A percentile compares a stretch with the other conserved stretches of the same genome.
Evolutionary conservation across 495 filamentous ascomycete genomes (phyloP).

Genomic region (Penicillium simplicissimum): DNA sequence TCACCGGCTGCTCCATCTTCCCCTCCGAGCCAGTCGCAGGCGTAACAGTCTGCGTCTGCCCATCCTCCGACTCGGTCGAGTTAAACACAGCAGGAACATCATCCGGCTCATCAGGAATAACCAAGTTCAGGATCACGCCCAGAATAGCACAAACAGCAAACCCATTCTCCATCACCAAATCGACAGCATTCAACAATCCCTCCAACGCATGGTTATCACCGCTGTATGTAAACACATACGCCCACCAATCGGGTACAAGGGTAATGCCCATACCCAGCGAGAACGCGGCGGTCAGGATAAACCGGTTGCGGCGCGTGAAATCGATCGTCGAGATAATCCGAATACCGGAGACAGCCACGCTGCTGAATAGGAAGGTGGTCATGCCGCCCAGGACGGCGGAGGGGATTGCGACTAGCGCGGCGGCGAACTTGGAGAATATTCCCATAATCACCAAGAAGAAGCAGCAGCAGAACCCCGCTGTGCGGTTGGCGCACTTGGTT

Average conservation of each 20-base stretch:
- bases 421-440: conserved; percentile 91
- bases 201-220: conserved; percentile 70
- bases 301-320: conserved; percentile 84
- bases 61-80: conserved; percentile 19
- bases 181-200: conserved; percentile 82
- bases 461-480: conserved; percentile 75
- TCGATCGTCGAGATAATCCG: conserved; percentile 76
- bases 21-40: neutral
- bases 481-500: conserved; percentile 85
- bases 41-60: conserved; percentile 5
- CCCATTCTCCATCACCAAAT: conserved; percentile 73
- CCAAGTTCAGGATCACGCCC: conserved; percentile 70
- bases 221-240: conserved; percentile 69
- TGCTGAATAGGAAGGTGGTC: conserved; percentile 87
- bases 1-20: neutral
- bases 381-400: conserved; percentile 82
- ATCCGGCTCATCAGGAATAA: conserved; percentile 72
- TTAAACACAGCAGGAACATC: conserved; percentile 45
- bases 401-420: conserved; percentile 80
- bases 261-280: conserved; percentile 80
- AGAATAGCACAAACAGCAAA: conserved; percentile 68
- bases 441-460: conserved; percentile 88
- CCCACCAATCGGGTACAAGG: conserved; percentile 76
- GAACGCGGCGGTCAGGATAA: conserved; percentile 80
- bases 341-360: conserved; percentile 83